Evolutionary conservation across 257 asterid species (phyloP).

Genomic region (Solanum raphanifolium): DNA sequence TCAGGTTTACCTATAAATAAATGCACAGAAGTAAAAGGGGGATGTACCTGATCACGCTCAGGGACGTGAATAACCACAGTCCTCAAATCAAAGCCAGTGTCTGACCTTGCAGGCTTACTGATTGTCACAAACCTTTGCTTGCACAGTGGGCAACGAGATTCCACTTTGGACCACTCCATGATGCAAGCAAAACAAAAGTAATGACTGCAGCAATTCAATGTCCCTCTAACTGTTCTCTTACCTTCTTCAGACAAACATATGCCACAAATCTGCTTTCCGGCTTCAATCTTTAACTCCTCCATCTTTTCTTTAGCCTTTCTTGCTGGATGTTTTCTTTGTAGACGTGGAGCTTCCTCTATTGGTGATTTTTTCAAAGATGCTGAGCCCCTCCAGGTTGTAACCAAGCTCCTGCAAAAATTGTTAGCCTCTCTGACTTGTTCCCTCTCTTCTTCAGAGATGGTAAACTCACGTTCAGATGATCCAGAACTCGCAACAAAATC

Average conservation of each 20-base stretch:
- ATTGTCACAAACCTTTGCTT: constrained; percentile 75
- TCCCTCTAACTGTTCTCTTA: constrained; percentile 60
- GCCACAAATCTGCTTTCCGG: constrained; percentile 78
- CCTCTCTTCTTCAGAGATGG: constrained; percentile 90
- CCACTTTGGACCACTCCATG: constrained; percentile 96
- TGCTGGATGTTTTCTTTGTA: constrained; percentile 26
- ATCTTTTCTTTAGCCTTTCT: constrained; percentile 71
- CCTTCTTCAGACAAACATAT: constrained; percentile 87
- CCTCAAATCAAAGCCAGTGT: constrained; percentile 37
- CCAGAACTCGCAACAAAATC: constrained; percentile 51
- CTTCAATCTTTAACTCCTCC: constrained; percentile 42
- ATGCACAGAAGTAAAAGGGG: background rate
- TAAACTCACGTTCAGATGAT: constrained; percentile 56
- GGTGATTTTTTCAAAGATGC: constrained; percentile 14
- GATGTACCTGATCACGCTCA: constrained; percentile 78
- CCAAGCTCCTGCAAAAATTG: constrained; percentile 30
- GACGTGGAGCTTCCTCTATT: constrained; percentile 23
- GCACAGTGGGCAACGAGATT: constrained; percentile 91
- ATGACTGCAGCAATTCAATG: constrained; percentile 75
- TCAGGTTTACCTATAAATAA: background rate
- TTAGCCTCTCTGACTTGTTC: constrained; percentile 74
- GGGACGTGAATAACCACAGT: constrained; percentile 57
- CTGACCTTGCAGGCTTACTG: constrained; percentile 44
- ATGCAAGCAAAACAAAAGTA: constrained; percentile 90
- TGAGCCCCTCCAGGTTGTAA: constrained; percentile 38